A percentile compares a stretch with the other conserved stretches of the same genome.
Evolutionary conservation across 2,329 filamentous ascomycete species (phyloP).

Genomic region (Hymenoscyphus occultus): DNA sequence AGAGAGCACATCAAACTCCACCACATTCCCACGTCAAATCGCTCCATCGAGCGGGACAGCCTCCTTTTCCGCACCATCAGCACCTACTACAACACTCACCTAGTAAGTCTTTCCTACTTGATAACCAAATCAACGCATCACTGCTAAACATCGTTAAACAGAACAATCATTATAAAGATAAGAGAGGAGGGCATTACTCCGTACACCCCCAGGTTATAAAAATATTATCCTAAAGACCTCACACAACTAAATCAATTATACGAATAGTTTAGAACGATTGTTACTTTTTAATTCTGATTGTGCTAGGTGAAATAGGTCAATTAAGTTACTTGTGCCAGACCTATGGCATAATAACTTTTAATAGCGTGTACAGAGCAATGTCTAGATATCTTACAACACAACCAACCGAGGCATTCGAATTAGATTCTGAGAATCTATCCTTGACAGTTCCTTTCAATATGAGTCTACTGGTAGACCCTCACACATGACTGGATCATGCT

Average conservation of each 20-base stretch:
- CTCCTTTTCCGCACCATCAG: not conserved
- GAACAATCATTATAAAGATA: too few species aligned
- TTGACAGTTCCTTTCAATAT: not conserved
- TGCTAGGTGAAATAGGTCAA: too few species aligned
- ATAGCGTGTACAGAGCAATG: not conserved
- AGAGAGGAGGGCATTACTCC: too few species aligned
- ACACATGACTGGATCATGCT: conserved; percentile 1
- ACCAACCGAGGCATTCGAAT: not conserved
- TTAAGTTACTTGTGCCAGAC: too few species aligned
- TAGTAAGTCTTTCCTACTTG: not conserved
- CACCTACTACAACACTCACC: not conserved
- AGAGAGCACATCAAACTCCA: not conserved
- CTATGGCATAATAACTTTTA: too few species aligned
- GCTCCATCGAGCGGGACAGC: not conserved
- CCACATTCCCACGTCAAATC: not conserved
- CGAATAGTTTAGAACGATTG: too few species aligned
- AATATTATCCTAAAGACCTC: too few species aligned
- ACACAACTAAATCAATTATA: too few species aligned
- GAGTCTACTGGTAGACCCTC: not conserved
- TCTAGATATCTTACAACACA: not conserved
- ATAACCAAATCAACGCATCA: not conserved
- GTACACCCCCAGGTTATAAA: too few species aligned
- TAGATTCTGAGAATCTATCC: not conserved
- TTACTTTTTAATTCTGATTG: too few species aligned
- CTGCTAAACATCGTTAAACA: too few species aligned